Evolutionary conservation across 345 rosid species (phyloP).

Genomic region (Rhodamnia argentea): DNA sequence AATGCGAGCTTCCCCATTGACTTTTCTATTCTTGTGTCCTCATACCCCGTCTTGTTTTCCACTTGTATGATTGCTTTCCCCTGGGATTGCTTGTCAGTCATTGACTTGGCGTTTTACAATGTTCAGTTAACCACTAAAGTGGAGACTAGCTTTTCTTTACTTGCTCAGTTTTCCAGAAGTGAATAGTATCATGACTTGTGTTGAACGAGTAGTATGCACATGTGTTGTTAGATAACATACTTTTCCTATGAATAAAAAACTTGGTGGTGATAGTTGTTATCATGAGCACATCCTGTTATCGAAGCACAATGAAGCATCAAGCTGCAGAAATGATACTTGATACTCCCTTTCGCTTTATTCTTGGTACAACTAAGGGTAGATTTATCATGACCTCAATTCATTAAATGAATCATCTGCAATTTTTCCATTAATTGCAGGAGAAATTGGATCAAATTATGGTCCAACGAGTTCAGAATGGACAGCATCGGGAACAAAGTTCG

Average conservation of each 20-base stretch:
- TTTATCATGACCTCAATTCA: background rate
- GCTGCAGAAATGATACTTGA: background rate
- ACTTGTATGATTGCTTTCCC: background rate
- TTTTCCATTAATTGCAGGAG: constrained; percentile 18
- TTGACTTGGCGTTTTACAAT: background rate
- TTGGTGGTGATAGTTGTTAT: background rate
- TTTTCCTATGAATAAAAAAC: background rate
- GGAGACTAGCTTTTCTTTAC: background rate
- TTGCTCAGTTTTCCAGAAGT: background rate
- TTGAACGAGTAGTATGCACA: background rate
- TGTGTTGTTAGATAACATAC: background rate
- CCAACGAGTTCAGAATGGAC: constrained; percentile 19
- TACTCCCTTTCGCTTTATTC: background rate
- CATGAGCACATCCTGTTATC: background rate
- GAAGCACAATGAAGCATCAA: background rate
- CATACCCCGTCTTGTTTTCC: background rate
- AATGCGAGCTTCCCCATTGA: background rate
- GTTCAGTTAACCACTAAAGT: background rate
- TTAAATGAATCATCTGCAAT: background rate
- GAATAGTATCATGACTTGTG: background rate
- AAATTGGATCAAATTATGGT: constrained; percentile 8
- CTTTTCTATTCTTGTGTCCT: background rate
- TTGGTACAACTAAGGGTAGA: background rate
- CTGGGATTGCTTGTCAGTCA: background rate
- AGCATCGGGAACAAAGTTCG: constrained; percentile 12